Evolutionary conservation across 352 stramenopile species (phyloP).

Genomic region (Blastocystis sp.): DNA sequence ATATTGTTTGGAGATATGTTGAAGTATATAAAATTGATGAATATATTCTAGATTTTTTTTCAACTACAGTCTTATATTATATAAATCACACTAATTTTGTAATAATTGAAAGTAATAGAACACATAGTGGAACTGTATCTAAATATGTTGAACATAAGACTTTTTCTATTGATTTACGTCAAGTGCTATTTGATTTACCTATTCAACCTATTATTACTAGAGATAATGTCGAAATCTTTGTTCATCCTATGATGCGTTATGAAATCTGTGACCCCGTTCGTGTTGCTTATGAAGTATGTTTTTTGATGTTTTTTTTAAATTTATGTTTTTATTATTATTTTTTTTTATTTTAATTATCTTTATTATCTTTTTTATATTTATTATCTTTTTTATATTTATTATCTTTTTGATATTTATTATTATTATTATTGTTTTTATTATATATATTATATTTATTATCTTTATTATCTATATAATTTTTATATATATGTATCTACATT

Average conservation of each 20-base stretch:
- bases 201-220: conserved; percentile 42
- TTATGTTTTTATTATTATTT: no score
- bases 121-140: no score
- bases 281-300: conserved; percentile 39
- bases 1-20: conserved; percentile 34
- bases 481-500: no score
- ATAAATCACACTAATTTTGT: conserved; percentile 10
- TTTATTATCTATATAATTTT: no score
- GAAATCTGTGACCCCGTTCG: conserved; percentile 40
- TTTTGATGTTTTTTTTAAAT: not conserved
- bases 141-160: conserved; percentile 7
- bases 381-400: no score
- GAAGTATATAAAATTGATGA: no score
- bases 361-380: no score
- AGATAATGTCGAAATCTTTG: conserved; percentile 43
- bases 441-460: no score
- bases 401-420: no score
- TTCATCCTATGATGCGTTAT: conserved; percentile 43
- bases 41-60: conserved; percentile 2
- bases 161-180: conserved; percentile 10
- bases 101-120: not conserved
- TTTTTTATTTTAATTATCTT: no score
- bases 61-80: not conserved
- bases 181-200: conserved; percentile 25
- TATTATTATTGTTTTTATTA: no score